Percentiles rank a stretch among this genome's conserved stretches.
phyloP scores from a whole-genome alignment of 306 rosid species.

The Sphenostylis stenocarpa region DNA sequence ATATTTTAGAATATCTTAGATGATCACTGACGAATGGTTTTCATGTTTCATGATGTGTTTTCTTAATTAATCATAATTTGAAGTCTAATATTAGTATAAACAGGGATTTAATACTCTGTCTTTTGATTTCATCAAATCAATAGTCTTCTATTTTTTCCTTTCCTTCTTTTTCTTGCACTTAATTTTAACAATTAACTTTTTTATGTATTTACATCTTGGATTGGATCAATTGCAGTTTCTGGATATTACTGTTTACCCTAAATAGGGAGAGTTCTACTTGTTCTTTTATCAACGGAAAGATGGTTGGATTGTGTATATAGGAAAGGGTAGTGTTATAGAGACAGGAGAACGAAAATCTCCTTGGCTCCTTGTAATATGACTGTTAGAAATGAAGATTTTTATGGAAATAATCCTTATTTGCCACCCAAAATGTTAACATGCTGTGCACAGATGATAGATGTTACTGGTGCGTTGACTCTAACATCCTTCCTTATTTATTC shows the following conservation, averaged over 20 bases:
- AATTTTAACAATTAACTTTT: neutral
- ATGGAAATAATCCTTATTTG: neutral
- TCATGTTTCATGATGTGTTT: neutral
- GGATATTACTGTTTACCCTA: neutral
- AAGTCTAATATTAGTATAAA: neutral
- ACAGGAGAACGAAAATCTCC: neutral
- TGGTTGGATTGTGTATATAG: neutral
- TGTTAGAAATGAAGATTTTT: neutral
- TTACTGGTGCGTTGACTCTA: neutral
- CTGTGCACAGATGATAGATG: neutral
- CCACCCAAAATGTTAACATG: neutral
- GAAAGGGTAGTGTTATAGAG: neutral
- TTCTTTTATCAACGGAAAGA: neutral
- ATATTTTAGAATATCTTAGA: neutral
- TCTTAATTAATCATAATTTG: neutral
- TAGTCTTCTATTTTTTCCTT: neutral
- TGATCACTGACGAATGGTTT: neutral
- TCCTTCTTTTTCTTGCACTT: neutral
- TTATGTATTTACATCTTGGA: neutral
- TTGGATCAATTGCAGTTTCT: neutral
- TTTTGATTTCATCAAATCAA: neutral
- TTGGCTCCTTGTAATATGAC: neutral
- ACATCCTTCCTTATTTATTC: conserved; percentile 10
- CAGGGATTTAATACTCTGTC: neutral
- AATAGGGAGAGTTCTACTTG: neutral